Evolutionary conservation across 805 yeast genomes (phyloP).

Genomic region (Saccharomyces eubayanus): DNA sequence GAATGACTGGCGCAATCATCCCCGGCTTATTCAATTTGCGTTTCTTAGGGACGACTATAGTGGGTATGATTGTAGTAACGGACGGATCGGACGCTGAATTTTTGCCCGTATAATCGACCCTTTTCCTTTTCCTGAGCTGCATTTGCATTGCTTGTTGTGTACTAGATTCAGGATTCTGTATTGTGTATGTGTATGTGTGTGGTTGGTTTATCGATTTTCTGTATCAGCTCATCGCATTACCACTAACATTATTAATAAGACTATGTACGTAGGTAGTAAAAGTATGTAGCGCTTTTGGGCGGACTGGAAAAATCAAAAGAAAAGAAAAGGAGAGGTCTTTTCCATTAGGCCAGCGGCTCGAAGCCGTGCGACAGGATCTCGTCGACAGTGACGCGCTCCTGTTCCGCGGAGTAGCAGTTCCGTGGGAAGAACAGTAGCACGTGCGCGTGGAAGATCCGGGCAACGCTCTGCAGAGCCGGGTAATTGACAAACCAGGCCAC

Average conservation of each 20-base stretch:
- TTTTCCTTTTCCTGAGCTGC: constrained; percentile 12
- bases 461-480: constrained; percentile 60
- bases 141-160: neutral
- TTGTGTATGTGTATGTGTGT: neutral
- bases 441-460: constrained; percentile 62
- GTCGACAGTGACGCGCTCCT: constrained; percentile 2
- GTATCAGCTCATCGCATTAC: neutral
- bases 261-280: neutral
- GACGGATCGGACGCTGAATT: neutral
- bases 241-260: constrained; percentile 1
- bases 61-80: neutral
- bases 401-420: constrained; percentile 36
- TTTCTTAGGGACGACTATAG: neutral
- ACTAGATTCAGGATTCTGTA: neutral
- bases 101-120: constrained; percentile 6
- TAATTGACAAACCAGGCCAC: constrained; percentile 62
- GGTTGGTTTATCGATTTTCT: neutral
- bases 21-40: neutral
- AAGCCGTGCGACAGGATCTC: constrained; percentile 5
- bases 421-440: neutral
- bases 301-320: neutral
- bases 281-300: neutral
- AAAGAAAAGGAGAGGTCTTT: neutral
- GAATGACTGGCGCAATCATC: neutral
- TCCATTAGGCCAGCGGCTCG: neutral